phyloP scores from a whole-genome alignment of 805 yeast species.

The Saccharomycopsis selenospora region DNA sequence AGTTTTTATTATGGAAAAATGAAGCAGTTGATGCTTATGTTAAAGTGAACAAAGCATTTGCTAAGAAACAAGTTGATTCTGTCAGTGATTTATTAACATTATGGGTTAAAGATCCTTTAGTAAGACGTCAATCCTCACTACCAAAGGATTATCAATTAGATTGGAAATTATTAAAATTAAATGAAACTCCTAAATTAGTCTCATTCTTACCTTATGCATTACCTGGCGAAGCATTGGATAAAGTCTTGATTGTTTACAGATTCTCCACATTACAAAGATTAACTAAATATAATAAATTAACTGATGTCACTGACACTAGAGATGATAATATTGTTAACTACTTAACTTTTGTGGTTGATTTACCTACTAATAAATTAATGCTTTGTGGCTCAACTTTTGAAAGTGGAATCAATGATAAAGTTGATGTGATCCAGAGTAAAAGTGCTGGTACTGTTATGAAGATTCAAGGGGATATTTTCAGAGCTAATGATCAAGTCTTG shows the following conservation, averaged over 20 bases:
- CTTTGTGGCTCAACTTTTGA: constrained; percentile 67
- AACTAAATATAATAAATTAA: constrained; percentile 39
- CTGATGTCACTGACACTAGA: constrained; percentile 36
- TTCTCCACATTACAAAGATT: constrained; percentile 58
- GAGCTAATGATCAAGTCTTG: constrained; percentile 21
- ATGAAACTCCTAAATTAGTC: constrained; percentile 63
- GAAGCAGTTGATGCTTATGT: constrained; percentile 71
- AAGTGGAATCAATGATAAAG: constrained; percentile 37
- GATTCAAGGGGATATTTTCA: constrained; percentile 30
- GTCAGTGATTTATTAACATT: constrained; percentile 42
- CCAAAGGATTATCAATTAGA: constrained; percentile 55
- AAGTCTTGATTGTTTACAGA: constrained; percentile 54
- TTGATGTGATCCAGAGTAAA: constrained; percentile 26
- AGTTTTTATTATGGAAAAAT: constrained; percentile 76
- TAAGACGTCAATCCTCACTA: constrained; percentile 42
- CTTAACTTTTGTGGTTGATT: constrained; percentile 53
- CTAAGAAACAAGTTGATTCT: constrained; percentile 43
- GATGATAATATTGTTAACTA: constrained; percentile 55
- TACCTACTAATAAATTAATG: constrained; percentile 47
- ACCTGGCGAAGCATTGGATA: constrained; percentile 46
- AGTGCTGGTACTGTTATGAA: constrained; percentile 28
- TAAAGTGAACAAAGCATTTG: constrained; percentile 76
- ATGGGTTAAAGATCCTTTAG: constrained; percentile 57
- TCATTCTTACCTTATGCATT: constrained; percentile 61
- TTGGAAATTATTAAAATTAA: constrained; percentile 74